A percentile compares a stretch with the other conserved stretches of the same genome.
Conservation (phyloP, 495 filamentous ascomycete species). For the Tuber calosporum region DNA sequence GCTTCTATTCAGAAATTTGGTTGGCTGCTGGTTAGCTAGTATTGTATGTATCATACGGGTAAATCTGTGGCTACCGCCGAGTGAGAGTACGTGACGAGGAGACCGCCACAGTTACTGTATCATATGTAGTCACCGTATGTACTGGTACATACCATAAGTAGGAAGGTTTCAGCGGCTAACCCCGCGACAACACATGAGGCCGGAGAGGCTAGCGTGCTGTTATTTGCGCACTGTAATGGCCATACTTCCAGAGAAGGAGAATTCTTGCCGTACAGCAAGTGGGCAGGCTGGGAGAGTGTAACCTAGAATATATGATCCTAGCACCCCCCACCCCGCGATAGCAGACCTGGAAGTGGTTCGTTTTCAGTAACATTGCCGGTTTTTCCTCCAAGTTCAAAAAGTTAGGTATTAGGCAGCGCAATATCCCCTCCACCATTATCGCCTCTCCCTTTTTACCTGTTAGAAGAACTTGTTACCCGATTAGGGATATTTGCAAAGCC, state of each 20-base stretch:
- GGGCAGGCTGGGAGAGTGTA: neutral
- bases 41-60: too few species aligned
- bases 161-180: neutral
- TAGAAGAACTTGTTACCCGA: neutral
- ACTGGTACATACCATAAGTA: neutral
- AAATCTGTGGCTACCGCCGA: neutral
- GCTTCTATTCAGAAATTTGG: neutral
- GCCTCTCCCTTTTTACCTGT: neutral
- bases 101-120: neutral
- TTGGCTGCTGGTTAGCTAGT: neutral
- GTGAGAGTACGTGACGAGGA: neutral
- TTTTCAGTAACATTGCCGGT: neutral
- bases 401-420: neutral
- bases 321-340: neutral
- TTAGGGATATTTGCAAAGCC: neutral
- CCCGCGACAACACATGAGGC: neutral
- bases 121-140: neutral
- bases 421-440: neutral
- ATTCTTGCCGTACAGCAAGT: neutral
- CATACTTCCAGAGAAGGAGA: neutral
- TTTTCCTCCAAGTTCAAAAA: neutral
- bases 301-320: neutral
- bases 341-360: neutral
- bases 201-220: neutral
- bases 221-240: neutral